Evolutionary conservation across 2,329 filamentous ascomycete species (phyloP).

Genomic region (Sodiomyces alkalinus): DNA sequence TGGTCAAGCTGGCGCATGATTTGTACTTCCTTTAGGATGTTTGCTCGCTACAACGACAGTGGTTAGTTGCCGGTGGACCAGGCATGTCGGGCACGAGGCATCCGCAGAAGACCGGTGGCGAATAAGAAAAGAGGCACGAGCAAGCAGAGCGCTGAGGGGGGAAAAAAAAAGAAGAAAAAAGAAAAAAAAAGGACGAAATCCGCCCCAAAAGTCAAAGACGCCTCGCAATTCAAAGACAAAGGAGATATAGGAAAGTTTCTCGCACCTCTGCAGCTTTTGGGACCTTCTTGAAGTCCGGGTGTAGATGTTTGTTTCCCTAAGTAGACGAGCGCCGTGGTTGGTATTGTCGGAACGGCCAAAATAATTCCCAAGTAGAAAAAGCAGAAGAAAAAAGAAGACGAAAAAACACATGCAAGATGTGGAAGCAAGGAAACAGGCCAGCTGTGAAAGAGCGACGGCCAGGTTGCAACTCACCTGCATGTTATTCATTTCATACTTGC

Average conservation of each 20-base stretch:
- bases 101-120: conserved; percentile 8
- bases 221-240: conserved; percentile 8
- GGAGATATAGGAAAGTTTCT: conserved; percentile 25
- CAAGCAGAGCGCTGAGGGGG: too few species aligned
- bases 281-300: conserved; percentile 91
- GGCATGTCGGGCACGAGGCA: conserved; percentile 1
- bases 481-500: conserved; percentile 98
- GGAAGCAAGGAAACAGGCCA: conserved; percentile 9
- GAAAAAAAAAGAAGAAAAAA: too few species aligned
- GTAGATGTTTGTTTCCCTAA: conserved; percentile 83
- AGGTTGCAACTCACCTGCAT: conserved; percentile 67
- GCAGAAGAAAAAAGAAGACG: conserved; percentile 9
- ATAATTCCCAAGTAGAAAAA: conserved; percentile 15
- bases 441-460: conserved; percentile 1
- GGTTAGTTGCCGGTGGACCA: not conserved
- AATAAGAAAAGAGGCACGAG: too few species aligned
- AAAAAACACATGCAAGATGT: conserved; percentile 11
- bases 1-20: conserved; percentile 97
- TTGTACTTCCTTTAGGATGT: conserved; percentile 95
- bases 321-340: conserved; percentile 31
- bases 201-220: too few species aligned
- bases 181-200: conserved; percentile 11
- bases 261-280: conserved; percentile 97
- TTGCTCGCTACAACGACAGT: conserved; percentile 54
- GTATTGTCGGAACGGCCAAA: too few species aligned